Evolutionary conservation across 108 stramenopile species (phyloP).

Genomic region (Skeletonema costatum): DNA sequence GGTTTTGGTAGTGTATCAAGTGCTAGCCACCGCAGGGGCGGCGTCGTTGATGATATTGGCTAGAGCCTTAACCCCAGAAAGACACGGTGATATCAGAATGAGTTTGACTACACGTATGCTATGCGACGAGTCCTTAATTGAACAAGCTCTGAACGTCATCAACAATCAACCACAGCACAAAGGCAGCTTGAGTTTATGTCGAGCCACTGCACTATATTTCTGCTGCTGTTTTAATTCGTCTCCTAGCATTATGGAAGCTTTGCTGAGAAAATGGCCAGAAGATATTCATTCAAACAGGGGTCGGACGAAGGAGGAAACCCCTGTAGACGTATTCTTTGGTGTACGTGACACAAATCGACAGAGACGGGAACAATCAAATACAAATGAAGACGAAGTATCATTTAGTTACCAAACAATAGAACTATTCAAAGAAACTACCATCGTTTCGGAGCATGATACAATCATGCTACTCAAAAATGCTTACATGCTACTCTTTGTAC

Average conservation of each 20-base stretch:
- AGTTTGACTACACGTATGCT: background rate
- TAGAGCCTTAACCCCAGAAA: too few species aligned
- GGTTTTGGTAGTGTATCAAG: too few species aligned
- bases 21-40: too few species aligned
- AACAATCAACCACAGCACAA: background rate
- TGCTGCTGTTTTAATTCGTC: background rate
- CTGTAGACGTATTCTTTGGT: background rate
- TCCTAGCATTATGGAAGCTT: background rate
- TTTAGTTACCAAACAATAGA: background rate
- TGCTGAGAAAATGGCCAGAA: background rate
- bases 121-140: background rate
- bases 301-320: background rate
- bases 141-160: background rate
- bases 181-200: background rate
- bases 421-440: background rate
- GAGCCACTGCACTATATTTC: background rate
- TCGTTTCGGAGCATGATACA: background rate
- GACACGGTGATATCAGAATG: background rate
- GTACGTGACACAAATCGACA: background rate
- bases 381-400: background rate
- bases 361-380: background rate
- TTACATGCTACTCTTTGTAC: background rate
- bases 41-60: too few species aligned
- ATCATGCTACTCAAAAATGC: background rate
- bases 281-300: background rate